Conservation (phyloP, 176 grass and related monocot genomes). For the Oryza rufipogon region DNA sequence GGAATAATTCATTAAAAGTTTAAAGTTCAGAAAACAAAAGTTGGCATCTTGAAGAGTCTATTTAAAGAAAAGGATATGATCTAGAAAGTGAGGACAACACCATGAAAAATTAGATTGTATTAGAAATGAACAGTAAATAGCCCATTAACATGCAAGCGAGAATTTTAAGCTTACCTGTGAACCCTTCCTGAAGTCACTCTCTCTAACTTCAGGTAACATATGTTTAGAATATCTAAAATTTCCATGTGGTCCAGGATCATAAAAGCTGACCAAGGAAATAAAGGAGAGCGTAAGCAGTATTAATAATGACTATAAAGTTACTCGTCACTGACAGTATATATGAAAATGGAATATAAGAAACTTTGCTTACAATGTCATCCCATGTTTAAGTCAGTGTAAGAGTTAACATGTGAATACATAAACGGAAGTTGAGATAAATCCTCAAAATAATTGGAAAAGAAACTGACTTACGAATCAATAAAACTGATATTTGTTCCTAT, state of each 20-base stretch:
- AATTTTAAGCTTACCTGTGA: conserved; percentile 71
- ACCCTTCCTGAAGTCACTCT: conserved; percentile 87
- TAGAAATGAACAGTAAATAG: background rate
- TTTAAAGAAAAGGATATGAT: background rate
- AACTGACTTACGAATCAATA: conserved; percentile 75
- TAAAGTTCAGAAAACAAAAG: background rate
- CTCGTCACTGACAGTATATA: background rate
- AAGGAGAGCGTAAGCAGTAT: conserved; percentile 35
- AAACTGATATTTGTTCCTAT: conserved; percentile 88
- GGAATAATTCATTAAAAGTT: background rate
- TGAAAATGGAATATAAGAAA: background rate
- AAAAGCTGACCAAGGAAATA: conserved; percentile 60
- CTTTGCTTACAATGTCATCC: background rate
- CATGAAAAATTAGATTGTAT: background rate
- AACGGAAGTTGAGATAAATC: background rate
- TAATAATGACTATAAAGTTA: background rate
- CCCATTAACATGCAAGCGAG: background rate
- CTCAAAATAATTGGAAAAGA: background rate
- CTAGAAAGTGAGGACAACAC: background rate
- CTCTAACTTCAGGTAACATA: conserved; percentile 85
- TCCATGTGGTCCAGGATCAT: conserved; percentile 96
- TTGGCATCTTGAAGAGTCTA: background rate
- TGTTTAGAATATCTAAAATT: conserved; percentile 88
- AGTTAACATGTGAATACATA: background rate
- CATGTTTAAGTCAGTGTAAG: conserved; percentile 3